A percentile compares a stretch with the other conserved stretches of the same genome.
Evolutionary conservation across 2,329 filamentous ascomycete species (phyloP).

Genomic region (Monilinia fructicola): DNA sequence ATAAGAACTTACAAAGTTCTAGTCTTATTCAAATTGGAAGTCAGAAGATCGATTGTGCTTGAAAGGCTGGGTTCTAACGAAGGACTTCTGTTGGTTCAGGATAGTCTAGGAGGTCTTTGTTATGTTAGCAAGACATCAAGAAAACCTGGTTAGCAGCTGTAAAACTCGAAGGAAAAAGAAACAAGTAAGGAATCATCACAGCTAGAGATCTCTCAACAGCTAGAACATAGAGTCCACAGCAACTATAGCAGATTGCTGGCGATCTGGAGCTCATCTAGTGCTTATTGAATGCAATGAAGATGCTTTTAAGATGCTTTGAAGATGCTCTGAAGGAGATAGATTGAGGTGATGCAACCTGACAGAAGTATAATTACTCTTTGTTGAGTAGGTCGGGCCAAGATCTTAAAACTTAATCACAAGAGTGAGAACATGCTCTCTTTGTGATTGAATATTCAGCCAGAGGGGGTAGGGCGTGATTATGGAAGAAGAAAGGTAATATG

Average conservation of each 20-base stretch:
- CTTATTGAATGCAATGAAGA: neutral
- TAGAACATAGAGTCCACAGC: neutral
- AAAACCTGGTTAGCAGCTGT: neutral
- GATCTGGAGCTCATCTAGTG: neutral
- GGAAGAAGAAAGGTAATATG: neutral
- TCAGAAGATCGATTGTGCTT: neutral
- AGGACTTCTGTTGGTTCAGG: accelerated
- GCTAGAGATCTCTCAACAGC: neutral
- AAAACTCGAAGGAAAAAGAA: neutral
- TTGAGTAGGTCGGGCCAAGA: neutral
- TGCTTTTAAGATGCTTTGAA: neutral
- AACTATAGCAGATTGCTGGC: neutral
- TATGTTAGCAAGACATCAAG: neutral
- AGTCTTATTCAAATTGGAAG: neutral
- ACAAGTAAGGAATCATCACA: neutral
- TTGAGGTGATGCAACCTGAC: neutral
- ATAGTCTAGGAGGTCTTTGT: neutral
- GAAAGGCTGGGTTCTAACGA: neutral
- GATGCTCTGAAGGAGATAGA: neutral
- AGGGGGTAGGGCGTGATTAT: neutral
- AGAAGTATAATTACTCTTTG: neutral
- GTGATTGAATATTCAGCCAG: neutral
- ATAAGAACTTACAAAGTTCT: neutral
- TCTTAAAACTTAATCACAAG: neutral
- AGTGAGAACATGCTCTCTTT: neutral